These are phyloP conservation scores for Immersiella caudata DNA, from an alignment of 495 filamentous ascomycete species.

Conservation along the genomic window DNA sequence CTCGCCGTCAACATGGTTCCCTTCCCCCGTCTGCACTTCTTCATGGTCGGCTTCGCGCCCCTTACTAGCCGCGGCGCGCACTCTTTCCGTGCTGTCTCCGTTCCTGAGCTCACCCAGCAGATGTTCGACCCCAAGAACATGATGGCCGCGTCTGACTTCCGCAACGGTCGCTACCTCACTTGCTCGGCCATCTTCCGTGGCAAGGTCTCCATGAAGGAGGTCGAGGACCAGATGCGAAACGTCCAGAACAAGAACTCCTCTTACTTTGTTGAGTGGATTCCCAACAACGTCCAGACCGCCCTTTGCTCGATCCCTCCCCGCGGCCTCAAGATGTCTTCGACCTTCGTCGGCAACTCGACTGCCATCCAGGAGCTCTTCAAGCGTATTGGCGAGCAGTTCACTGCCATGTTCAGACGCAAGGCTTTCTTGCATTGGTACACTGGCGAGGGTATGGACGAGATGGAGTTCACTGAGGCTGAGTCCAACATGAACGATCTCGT, in stretches of 20 bases:
- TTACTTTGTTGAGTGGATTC: constrained; percentile 99
- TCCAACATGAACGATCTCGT: constrained; percentile 99
- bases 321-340: constrained; percentile 98
- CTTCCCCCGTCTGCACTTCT: constrained; percentile 99
- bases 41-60: constrained; percentile 99
- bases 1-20: constrained; percentile 99
- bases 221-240: constrained; percentile 99
- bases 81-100: constrained; percentile 95
- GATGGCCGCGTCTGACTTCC: constrained; percentile 99
- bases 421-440: constrained; percentile 99
- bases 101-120: constrained; percentile 99
- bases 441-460: constrained; percentile 99
- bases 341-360: constrained; percentile 99
- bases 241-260: constrained; percentile 99
- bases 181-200: constrained; percentile 99
- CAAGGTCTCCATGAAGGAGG: constrained; percentile 99
- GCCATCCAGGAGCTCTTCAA: constrained; percentile 99
- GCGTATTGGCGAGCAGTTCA: constrained; percentile 99
- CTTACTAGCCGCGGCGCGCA: constrained; percentile 93
- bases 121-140: constrained; percentile 99
- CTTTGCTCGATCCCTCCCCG: constrained; percentile 99
- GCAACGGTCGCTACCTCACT: constrained; percentile 98
- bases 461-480: constrained; percentile 99
- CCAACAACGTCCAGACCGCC: constrained; percentile 99
- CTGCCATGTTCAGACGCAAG: constrained; percentile 99